These are phyloP conservation scores for Dactylellina parvicollis DNA, from an alignment of 2,329 filamentous ascomycete species.

Conservation along the genomic window DNA sequence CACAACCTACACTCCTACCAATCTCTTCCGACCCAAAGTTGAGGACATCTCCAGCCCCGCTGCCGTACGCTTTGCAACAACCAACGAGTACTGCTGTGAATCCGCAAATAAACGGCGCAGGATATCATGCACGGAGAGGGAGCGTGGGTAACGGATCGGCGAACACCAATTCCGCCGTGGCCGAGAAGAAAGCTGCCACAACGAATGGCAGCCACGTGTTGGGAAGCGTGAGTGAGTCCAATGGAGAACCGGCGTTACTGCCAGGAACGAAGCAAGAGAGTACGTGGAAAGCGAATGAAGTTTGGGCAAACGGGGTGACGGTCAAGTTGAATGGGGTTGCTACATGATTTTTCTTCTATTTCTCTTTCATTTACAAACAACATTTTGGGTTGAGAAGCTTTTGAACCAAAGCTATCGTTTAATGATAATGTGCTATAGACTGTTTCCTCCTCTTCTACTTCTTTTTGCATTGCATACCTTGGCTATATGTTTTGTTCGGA, in stretches of 20 bases:
- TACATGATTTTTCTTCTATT: conserved; percentile 26
- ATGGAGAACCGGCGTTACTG: conserved; percentile 67
- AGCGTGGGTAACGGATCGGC: conserved; percentile 51
- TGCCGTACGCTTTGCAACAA: conserved; percentile 60
- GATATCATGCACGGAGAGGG: conserved; percentile 38
- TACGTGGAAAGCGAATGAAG: conserved; percentile 71
- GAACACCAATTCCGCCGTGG: conserved; percentile 37
- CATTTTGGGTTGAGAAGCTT: conserved; percentile 1
- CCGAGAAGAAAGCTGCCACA: conserved; percentile 35
- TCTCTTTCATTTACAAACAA: conserved; percentile 36
- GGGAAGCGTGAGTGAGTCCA: conserved; percentile 62
- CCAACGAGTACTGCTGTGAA: conserved; percentile 58
- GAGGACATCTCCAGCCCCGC: conserved; percentile 61
- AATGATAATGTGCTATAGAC: conserved; percentile 46
- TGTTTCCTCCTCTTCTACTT: conserved; percentile 5
- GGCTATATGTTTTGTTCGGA: background rate
- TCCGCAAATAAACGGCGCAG: conserved; percentile 18
- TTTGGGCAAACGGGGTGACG: conserved; percentile 38
- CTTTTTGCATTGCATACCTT: background rate
- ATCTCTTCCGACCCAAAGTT: conserved; percentile 64
- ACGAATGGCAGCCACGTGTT: conserved; percentile 57
- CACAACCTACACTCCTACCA: conserved; percentile 74
- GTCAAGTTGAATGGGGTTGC: conserved; percentile 38
- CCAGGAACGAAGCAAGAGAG: conserved; percentile 86
- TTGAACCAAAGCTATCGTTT: conserved; percentile 1